These are phyloP conservation scores for Penicillium canescens DNA, from an alignment of 495 filamentous ascomycete species.

Conservation along the genomic window DNA sequence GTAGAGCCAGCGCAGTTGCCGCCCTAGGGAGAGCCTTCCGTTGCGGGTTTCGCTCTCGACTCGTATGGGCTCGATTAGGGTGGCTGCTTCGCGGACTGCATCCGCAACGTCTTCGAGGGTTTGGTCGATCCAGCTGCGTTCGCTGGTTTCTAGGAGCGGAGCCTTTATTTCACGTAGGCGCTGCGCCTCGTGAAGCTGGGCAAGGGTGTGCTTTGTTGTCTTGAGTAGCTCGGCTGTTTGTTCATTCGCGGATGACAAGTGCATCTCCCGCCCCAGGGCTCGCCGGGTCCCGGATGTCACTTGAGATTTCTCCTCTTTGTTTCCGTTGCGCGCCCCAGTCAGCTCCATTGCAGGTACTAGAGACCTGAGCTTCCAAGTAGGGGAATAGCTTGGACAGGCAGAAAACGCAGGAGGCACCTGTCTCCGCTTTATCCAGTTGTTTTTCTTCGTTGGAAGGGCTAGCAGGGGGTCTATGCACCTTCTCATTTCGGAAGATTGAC, in stretches of 20 bases:
- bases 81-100: constrained; percentile 17
- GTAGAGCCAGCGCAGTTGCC: constrained; percentile 26
- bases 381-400: background rate
- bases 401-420: background rate
- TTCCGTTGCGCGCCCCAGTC: background rate
- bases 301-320: background rate
- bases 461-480: background rate
- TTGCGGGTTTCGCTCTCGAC: constrained; percentile 11
- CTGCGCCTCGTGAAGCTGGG: constrained; percentile 21
- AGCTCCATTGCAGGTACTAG: background rate
- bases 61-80: constrained; percentile 22
- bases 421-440: background rate
- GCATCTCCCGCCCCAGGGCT: background rate
- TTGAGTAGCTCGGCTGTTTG: constrained; percentile 26
- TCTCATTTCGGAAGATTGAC: no score
- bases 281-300: background rate
- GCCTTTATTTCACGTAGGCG: constrained; percentile 21
- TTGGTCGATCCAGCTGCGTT: constrained; percentile 21
- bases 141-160: constrained; percentile 12
- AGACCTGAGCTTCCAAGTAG: background rate
- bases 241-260: constrained; percentile 14
- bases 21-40: constrained; percentile 16
- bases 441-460: background rate
- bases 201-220: constrained; percentile 19
- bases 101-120: constrained; percentile 23